These are phyloP conservation scores for Coprinellus micaceus DNA, from an alignment of 768 basidiomycete species.

Conservation along the genomic window DNA sequence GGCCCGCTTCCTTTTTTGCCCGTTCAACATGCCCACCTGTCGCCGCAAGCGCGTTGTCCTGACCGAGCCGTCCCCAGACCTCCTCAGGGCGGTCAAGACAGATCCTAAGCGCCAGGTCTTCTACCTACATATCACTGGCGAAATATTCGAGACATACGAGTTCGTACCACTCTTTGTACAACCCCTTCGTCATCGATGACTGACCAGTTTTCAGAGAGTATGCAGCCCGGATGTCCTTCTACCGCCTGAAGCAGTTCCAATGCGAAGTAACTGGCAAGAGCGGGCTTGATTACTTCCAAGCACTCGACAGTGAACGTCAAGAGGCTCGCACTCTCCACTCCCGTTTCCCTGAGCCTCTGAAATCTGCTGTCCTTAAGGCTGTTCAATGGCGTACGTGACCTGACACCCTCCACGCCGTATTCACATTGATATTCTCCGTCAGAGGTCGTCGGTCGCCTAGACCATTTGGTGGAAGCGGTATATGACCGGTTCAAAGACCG, in stretches of 20 bases:
- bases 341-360: conserved; percentile 89
- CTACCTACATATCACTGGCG: conserved; percentile 91
- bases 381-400: conserved; percentile 92
- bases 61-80: conserved; percentile 71
- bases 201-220: conserved; percentile 53
- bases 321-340: conserved; percentile 89
- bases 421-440: conserved; percentile 18
- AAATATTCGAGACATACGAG: conserved; percentile 97
- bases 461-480: conserved; percentile 91
- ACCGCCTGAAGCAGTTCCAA: conserved; percentile 90
- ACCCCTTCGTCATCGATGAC: conserved; percentile 23
- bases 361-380: conserved; percentile 83
- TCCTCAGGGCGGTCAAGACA: conserved; percentile 60
- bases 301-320: conserved; percentile 84
- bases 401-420: conserved; percentile 13
- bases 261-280: conserved; percentile 97
- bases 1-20: conserved; percentile 21
- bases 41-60: conserved; percentile 88
- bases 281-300: conserved; percentile 90
- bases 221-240: conserved; percentile 90
- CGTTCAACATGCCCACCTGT: conserved; percentile 70
- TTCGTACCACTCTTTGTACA: conserved; percentile 41
- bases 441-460: conserved; percentile 97
- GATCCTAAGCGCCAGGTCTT: conserved; percentile 77
- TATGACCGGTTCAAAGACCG: conserved; percentile 96